These are phyloP conservation scores for Ganoderma meredithae DNA, from an alignment of 1,284 basidiomycete genomes.

Conservation along the genomic window DNA sequence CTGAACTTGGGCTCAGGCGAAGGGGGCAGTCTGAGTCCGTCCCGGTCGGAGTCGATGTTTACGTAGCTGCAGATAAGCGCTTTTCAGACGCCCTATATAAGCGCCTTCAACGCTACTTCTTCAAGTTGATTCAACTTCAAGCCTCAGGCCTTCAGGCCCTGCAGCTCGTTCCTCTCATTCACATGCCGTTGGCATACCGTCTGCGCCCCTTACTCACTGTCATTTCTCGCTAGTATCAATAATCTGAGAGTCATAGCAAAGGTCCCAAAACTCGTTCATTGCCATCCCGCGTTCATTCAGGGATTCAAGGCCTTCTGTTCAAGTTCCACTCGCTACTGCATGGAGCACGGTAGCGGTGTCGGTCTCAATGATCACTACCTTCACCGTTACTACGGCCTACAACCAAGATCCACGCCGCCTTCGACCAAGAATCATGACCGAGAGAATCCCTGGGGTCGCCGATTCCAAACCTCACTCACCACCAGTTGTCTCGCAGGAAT, in stretches of 20 bases:
- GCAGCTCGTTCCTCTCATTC: not conserved
- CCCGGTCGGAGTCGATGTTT: not conserved
- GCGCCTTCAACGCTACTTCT: not conserved
- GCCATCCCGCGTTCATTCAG: slow-evolving; percentile 91
- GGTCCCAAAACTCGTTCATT: slow-evolving; percentile 92
- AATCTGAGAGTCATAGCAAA: slow-evolving; percentile 97
- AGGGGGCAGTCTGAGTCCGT: not conserved
- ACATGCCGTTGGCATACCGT: not conserved
- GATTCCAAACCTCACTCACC: slow-evolving; percentile 14
- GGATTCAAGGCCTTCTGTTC: slow-evolving; percentile 99
- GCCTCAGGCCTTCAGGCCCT: slow-evolving; percentile 63
- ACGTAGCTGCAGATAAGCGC: not conserved
- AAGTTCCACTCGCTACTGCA: slow-evolving; percentile 92
- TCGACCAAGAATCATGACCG: slow-evolving; percentile 17
- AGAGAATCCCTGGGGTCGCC: slow-evolving; percentile 8
- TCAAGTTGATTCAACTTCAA: slow-evolving; percentile 87
- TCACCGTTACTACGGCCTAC: slow-evolving; percentile 63
- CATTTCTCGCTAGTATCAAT: slow-evolving; percentile 74
- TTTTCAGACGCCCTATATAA: not conserved
- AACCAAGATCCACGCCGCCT: slow-evolving; percentile 36
- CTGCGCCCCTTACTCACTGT: not conserved
- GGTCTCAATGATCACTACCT: slow-evolving; percentile 84
- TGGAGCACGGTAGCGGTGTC: slow-evolving; percentile 74
- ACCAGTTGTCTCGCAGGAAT: slow-evolving; percentile 24
- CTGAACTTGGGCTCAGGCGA: not conserved